A percentile compares a stretch with the other conserved stretches of the same genome.
These are phyloP conservation scores for Suhomyces taliae DNA, from an alignment of 1,139 yeast species.

Conservation along the genomic window DNA sequence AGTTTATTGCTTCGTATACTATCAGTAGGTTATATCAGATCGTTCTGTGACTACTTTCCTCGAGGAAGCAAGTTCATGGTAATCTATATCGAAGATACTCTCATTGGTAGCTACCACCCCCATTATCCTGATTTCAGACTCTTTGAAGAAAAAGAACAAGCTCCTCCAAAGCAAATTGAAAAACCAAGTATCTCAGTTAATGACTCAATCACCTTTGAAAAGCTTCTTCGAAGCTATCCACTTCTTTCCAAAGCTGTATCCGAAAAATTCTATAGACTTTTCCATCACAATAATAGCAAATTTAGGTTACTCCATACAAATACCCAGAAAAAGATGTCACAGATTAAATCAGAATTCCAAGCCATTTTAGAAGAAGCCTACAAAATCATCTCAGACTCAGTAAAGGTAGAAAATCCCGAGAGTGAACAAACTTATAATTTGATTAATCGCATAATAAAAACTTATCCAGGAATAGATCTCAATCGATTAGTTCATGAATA, in stretches of 20 bases:
- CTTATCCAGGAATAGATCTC: conserved; percentile 52
- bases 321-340: conserved; percentile 27
- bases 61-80: conserved; percentile 52
- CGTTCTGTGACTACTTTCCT: conserved; percentile 50
- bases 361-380: conserved; percentile 39
- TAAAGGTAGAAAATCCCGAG: conserved; percentile 36
- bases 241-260: conserved; percentile 47
- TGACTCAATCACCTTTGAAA: conserved; percentile 23
- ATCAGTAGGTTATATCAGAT: conserved; percentile 42
- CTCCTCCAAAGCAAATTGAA: neutral
- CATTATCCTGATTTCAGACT: neutral
- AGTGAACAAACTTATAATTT: conserved; percentile 37
- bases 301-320: conserved; percentile 33
- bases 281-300: conserved; percentile 45
- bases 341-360: conserved; percentile 34
- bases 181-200: neutral
- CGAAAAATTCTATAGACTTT: conserved; percentile 43
- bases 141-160: neutral
- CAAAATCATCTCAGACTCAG: conserved; percentile 42
- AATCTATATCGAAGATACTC: conserved; percentile 51
- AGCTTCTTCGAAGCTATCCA: conserved; percentile 48
- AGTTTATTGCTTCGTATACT: conserved; percentile 47
- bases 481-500: conserved; percentile 63
- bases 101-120: conserved; percentile 35
- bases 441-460: conserved; percentile 29